Evolutionary conservation across 352 stramenopile species (phyloP), one percentile per base, ranked within the genome.

Genomic region (Globisporangium ultimum): DNA sequence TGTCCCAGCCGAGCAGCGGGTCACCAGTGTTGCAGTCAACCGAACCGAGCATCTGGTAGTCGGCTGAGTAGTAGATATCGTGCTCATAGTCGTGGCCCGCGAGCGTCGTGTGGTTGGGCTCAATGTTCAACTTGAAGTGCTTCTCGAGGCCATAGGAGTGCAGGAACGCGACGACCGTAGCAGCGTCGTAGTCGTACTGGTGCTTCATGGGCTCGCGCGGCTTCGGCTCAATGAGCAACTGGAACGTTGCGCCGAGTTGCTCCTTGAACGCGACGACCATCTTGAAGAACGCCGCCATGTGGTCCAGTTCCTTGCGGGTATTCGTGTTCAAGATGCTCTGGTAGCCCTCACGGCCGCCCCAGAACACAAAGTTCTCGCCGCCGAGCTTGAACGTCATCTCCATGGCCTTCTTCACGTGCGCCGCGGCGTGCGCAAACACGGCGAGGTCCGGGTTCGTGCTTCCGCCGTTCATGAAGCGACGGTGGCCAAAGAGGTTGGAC

Each of bases 41-140:
- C n/a, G 71, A 88, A 24, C 88, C 88, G 18, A 96, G 68, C 81
- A 91, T 92, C 53, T 71, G 69, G 61, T 82, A 86, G 56, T 85
- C 71, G 21, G 67, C 71, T 7, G 86, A 76, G 38, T 95, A 72
- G 51, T 84, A 75, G 63, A 96, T 88, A 60, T 96, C 88, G 63
- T 96, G 84, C 56, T 92, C 83, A 54, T 84, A 89, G 58, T 91
- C 76, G 66, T 96, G 86, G 21, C 88, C 86, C 24, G 88, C 86
- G 43, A 96, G 72, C 38, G 84, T 91, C 47, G 83, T 93, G 73
- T 96, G 88, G 63, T 95, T 95, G 20, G 86, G 83, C 69, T 95
- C 86, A 58, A 96, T 91, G 70, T 96, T 95, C 48, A 96, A 66
- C 66, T 93, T 91, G 67, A 96, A 95, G 55, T 96, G 68, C 34